Evolutionary conservation across 345 rosid species (phyloP), one percentile per base, ranked within the genome.

Genomic region (Trapa bicornis): DNA sequence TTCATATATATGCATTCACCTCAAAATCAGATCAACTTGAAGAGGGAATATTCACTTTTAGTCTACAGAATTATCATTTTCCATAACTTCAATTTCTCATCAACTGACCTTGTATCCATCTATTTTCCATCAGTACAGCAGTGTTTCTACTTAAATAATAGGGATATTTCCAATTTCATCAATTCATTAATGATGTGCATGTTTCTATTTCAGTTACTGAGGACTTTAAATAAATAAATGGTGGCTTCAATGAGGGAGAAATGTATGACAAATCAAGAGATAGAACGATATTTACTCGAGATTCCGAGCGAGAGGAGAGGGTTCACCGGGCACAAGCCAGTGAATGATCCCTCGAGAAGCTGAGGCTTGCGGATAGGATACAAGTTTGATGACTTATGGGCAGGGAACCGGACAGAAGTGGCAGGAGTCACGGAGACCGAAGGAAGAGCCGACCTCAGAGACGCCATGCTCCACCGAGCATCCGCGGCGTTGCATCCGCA

Each of bases 361-460:
- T 62, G 64, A 58, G 71, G 78, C 43, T 72, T 69, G n/a, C 70
- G 58, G 73, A 72, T 66, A 75, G 74, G 39, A 78, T 67, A 56
- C 1, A 61, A 73, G 67, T 69, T 74, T 69, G 69, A 50, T 73
- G 71, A 64, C 53, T 75, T 71, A 6, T 79, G 53, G 0, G 79
- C 38, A 15, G 86, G 76, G 47, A 83, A 45, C 43, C 82, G 84
- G 42, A 79, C 14, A 1, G 88, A 68, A 65, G 79, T 53, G 45
- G 74, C 58, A 1, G 72, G 67, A 45, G 74, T 11, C 57, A 64
- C n/a, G 33, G 75, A 66, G 37, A 62, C 53, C 42, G 89, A 81
- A n/a, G 96, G 92, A n/a, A 87, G 87, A 41, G 89, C 84, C 63
- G 89, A 78, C 65, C 67, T 75, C 38, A 92, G 80, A 58, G 92